Base-by-base conservation (phyloP, 371 early-diverging fungal species). In the Rhizopus sp. region DNA sequence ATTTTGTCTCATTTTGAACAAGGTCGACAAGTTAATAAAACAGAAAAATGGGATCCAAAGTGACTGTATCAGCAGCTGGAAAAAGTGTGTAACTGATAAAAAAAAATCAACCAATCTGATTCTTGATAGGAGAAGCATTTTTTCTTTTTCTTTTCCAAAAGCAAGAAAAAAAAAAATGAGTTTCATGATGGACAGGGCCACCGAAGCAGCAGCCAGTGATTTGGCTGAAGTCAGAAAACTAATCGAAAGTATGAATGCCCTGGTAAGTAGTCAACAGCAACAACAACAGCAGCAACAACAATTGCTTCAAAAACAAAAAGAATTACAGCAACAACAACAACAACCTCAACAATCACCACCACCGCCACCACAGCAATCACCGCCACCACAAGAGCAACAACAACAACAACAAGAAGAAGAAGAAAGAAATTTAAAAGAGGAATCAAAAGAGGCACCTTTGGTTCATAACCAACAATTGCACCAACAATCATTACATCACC, bases 171-270 rank as follows among this genome's bases (percentile, higher is more conserved):
- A 37, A 6, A 46, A 23, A 46, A 46, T 46, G 46, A 46, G 46
- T 46, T 46, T 61, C 37, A 38, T 55, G 16, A 47, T 76, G 73
- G 77, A 76, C 48, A 72, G 77, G 70, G 76, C 73, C 47, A 63
- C 76, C n/a, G 77, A 76, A 64, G 70, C 73, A 57, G 78, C 78
- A 53, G 80, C 76, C 9, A 76, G 71, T 40, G 77, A 79, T 54
- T 57, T 79, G 48, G 80, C 80, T 46, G 77, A 79, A 58, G 77
- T 79, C 12, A 53, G 80, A 52, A 79, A 79, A 51, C 66, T 79
- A 29, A 76, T 79, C 44, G 80, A 79, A 55, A 73, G 76, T 32
- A 79, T 79, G 76, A 78, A 71, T 57, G 73, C 76, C 13, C 59
- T 79, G 7, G 72, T 76, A 30, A 67, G 66, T 35, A 70, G 65